phyloP scores from a whole-genome alignment of 441 rosid species.

The Dalechampia spathulata region DNA sequence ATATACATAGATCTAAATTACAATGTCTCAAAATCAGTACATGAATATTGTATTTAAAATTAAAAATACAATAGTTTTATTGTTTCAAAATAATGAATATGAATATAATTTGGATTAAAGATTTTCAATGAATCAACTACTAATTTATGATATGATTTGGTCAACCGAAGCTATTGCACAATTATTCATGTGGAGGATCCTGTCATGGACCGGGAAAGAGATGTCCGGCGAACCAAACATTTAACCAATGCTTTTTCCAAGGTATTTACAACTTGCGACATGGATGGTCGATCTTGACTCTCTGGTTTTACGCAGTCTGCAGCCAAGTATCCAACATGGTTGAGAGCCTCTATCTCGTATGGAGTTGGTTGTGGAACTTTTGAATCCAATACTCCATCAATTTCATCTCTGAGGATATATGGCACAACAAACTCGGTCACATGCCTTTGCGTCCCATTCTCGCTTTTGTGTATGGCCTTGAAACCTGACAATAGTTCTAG shows the following conservation, averaged over 20 bases:
- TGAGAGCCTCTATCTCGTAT: conserved; percentile 62
- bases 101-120: no score
- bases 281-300: conserved; percentile 58
- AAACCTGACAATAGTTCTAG: conserved; percentile 55
- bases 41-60: no score
- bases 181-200: conserved; percentile 22
- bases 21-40: not conserved
- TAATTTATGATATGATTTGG: no score
- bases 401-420: conserved; percentile 48
- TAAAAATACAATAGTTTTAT: no score
- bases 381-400: conserved; percentile 53
- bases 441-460: conserved; percentile 44
- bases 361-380: conserved; percentile 64
- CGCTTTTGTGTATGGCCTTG: conserved; percentile 59
- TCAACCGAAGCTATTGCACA: no score
- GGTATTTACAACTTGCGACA: conserved; percentile 44
- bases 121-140: no score
- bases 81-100: not conserved
- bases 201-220: conserved; percentile 34
- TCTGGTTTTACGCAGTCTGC: conserved; percentile 43
- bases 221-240: conserved; percentile 25
- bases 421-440: conserved; percentile 62
- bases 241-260: conserved; percentile 51
- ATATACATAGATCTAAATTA: no score
- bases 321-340: conserved; percentile 49